Evolutionary conservation across 2,329 filamentous ascomycete genomes (phyloP), one percentile per base, ranked within the genome.

Genomic region (Aschersonia sp.): DNA sequence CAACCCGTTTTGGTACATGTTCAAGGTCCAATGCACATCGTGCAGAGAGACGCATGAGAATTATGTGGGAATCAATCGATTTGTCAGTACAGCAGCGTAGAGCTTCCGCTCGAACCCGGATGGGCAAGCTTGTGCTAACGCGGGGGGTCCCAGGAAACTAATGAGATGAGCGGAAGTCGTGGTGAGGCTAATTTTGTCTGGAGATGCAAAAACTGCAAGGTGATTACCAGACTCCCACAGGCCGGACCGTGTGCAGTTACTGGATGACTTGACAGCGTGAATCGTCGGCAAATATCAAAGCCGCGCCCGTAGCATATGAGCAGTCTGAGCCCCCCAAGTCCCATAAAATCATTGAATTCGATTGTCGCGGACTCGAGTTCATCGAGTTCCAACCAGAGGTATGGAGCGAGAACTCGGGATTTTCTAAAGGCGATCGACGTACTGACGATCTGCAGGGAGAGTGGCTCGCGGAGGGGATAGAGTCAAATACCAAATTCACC

Each of bases 121-220:
- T 46, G 47, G 45, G 6, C 30, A 42, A 3, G 33, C 29, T 11
- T 12, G 35, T 51, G 52, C 46, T 59, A 43, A 47, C 14, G 35
- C 3, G 8, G 12, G 35, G 33, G 12, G 40, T 5, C 2, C 4
- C 52, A 95, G 87, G 90, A 97, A 62, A 76, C 73, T 59, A 89
- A 94, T 61, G 88, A 96, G 54, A 81, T 96, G 64, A 92, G 87
- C 53, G 89, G 89, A 37, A 96, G 89, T 64, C 79, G 87, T 59
- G 92, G 92, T 54, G 89, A 97, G 66, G 92, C 92, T 51, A 97
- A 97, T 66, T 98, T 98, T 66, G 92, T 98, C n/a, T 98, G 92
- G 90, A 89, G 81, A 65, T 98, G 92, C 76, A 95, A 94, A 68
- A 90, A 92, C 62, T 98, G 92, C 81, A 94, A 92, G 78, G 88